Base-by-base conservation (phyloP, 2,329 filamentous ascomycete genomes). In the Fusarium globosum region DNA sequence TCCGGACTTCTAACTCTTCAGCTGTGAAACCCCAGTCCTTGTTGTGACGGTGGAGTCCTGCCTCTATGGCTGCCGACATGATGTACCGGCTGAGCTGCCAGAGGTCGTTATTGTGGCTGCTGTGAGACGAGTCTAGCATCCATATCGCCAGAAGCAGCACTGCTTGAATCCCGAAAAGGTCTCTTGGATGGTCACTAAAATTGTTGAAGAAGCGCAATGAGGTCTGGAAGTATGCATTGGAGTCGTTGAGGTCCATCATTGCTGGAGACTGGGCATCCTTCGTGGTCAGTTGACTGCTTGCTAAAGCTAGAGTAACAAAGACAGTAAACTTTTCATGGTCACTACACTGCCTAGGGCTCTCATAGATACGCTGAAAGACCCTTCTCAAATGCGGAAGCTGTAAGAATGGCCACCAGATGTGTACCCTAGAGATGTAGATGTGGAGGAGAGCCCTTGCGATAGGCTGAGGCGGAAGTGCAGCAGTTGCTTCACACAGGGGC, bases 51-150 rank as follows among this genome's bases (percentile, higher is more conserved):
- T 66, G 60, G 1, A 66, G 23, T 8, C 63, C 63, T 0, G 63
- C 49, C 1, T 65, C 63, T 0, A 66, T 43, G 14, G 63, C 60
- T 2, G 60, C 49, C 7, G 63, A 66, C 63, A 66, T 66, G 4
- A 65, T 57, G 4, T 66, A 65, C 0, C 63, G 60, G 6, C 60
- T 66, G 2, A 65, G 6, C 4, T 66, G 63, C 63, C 63, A 66
- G 2, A 66, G 26, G 1, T 66, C 63, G 5, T 66, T 66, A 4
- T 66, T 66, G 10, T 66, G 63, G 9, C 36, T 57, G 6, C 60
- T 56, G 2, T 65, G 36, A 1, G 60, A 66, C 1, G 63, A 66
- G 2, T 49, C 49, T 2, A 66, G 14, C 63, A 66, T 66, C 63
- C 63, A 66, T 4, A 66, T 38, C 0, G 63, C 36, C 2, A 66